Base-by-base conservation (phyloP, 192 early-diverging fungal species). In the Backusella tuberculispora region DNA sequence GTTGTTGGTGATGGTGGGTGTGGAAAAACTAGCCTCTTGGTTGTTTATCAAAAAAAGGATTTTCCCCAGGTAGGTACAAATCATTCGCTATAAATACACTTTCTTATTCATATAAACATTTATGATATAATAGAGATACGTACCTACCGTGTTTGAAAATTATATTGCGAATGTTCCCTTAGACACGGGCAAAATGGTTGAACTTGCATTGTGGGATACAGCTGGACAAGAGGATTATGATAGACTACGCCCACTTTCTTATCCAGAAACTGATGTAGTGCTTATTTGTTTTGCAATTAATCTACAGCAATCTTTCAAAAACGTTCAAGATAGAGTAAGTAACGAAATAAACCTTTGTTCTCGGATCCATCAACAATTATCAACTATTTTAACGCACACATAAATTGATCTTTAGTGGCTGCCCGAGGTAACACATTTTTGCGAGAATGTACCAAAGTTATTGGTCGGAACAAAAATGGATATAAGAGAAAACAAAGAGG, bases 1-100 rank as follows among this genome's bases (percentile, higher is more conserved):
- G 89, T 93, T 38, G 93, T 95, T 67, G 93, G 93, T 37, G 93
- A 94, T 79, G 93, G 93, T 71, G 90, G 88, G 38, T 91, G 92
- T 66, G 92, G 94, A 17, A 95, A 95, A 78, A 95, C 93, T 3
- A 88, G 87, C 66, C 82, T 95, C 65, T 79, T 95, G 14, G 91
- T 91, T 29, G 90, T 91, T n/a, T 93, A 88, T 71, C 88, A 88
- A 53, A 89, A 92, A 24, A 88, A 89, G 29, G 74, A 77, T 26
- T 95, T 94, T 78, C 95, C 94, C 45, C 88, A 93, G 83, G 94
- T 96, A 85, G 76, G 85, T 87, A 38, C 72, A 53, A 29, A 60
- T 37, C 3, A n/a, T 69, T 42, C 29, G 26, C n/a, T 2, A 69
- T 37, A 24, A 37, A n/a, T 0, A 24, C 26, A 60, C 9, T 12